Evolutionary conservation across 2,329 filamentous ascomycete species (phyloP).

Genomic region (Stagonosporopsis vannaccii): DNA sequence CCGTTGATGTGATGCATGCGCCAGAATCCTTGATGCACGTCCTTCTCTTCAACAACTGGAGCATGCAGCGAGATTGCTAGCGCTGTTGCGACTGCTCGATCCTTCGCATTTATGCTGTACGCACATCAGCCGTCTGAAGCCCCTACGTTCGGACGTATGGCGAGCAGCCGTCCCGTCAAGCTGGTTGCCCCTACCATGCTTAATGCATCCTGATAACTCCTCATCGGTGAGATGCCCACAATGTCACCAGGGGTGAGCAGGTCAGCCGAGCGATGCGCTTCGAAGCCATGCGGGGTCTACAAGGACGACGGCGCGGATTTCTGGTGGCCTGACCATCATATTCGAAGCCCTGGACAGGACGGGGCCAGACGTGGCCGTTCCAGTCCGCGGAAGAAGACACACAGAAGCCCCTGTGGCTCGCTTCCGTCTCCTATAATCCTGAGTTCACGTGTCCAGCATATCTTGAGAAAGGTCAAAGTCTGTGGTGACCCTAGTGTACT

Average conservation of each 20-base stretch:
- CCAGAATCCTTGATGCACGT: background rate
- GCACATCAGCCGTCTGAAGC: background rate
- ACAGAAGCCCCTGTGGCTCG: background rate
- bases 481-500: background rate
- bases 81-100: background rate
- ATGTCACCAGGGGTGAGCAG: constrained; percentile 2
- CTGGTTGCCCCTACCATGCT: background rate
- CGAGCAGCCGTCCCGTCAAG: constrained; percentile 2
- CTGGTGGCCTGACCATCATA: constrained; percentile 2
- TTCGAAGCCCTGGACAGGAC: background rate
- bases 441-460: background rate
- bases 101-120: background rate
- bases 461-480: background rate
- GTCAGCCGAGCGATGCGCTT: constrained; percentile 10
- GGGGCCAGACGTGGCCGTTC: background rate
- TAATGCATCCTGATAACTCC: background rate
- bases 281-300: constrained; percentile 1
- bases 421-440: background rate
- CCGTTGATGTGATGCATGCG: background rate
- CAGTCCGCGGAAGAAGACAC: background rate
- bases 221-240: constrained; percentile 6
- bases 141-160: constrained; percentile 2
- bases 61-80: constrained; percentile 1
- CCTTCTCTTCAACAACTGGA: background rate
- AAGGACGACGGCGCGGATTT: background rate